Percentiles rank a stretch among this genome's conserved stretches.
Conservation (phyloP, 2,329 filamentous ascomycete species). For the Pseudogymnoascus sp. region DNA sequence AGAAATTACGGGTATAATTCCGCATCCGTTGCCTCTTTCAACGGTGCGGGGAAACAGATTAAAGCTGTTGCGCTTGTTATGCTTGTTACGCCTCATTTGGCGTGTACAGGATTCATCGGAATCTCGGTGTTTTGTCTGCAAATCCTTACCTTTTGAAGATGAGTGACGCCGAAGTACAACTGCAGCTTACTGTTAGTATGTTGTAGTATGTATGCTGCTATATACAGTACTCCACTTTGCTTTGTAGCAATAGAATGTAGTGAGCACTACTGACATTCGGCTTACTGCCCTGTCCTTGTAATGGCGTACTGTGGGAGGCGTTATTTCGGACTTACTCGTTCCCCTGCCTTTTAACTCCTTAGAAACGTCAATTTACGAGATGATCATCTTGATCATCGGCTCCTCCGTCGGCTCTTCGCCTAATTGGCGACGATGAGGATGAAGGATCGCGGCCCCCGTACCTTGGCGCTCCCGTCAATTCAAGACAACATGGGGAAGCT, state of each 20-base stretch:
- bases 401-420: not conserved
- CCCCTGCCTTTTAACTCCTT: not conserved
- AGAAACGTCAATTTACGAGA: not conserved
- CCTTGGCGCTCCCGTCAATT: not conserved
- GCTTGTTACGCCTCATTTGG: not conserved
- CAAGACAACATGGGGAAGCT: not conserved
- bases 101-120: not conserved
- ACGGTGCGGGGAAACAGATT: not conserved
- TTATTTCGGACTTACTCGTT: not conserved
- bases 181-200: not conserved
- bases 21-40: not conserved
- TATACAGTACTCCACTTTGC: not conserved
- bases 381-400: not conserved
- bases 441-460: not conserved
- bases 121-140: not conserved
- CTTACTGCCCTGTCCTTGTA: not conserved
- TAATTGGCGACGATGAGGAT: not conserved
- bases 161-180: not conserved
- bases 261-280: not conserved
- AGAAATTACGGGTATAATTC: not conserved
- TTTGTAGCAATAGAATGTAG: not conserved
- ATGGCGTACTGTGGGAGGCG: not conserved
- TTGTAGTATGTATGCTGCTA: not conserved
- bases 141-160: not conserved
- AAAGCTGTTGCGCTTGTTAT: conserved; percentile 1